Percentiles rank a stretch among this genome's conserved stretches.
These are phyloP conservation scores for Teratosphaeria gauchensis DNA, from an alignment of 2,329 filamentous ascomycete genomes.

Conservation along the genomic window DNA sequence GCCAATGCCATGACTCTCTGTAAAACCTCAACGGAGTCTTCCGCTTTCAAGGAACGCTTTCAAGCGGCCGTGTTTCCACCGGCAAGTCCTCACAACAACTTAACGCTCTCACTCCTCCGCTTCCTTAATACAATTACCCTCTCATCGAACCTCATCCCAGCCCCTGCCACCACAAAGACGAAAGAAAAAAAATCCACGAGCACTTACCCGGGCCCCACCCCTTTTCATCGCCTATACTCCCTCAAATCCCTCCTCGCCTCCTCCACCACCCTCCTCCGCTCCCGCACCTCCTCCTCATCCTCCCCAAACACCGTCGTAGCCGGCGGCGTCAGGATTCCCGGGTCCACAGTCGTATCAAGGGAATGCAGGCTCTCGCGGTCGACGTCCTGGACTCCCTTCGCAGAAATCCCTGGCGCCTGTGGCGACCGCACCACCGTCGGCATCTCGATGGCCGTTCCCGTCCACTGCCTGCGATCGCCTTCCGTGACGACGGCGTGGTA, in stretches of 20 bases:
- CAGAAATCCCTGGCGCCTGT: neutral
- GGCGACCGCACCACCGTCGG: neutral
- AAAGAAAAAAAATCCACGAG: too few relatives aligned
- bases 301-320: neutral
- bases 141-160: too few relatives aligned
- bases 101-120: too few relatives aligned
- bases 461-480: neutral
- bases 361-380: neutral
- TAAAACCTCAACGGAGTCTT: too few relatives aligned
- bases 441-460: neutral
- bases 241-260: neutral
- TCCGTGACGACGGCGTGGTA: neutral
- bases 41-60: too few relatives aligned
- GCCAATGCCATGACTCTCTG: too few relatives aligned
- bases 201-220: too few relatives aligned
- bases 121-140: too few relatives aligned
- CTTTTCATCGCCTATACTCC: neutral
- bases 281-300: neutral
- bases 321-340: neutral
- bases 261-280: neutral
- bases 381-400: neutral
- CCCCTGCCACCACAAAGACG: too few relatives aligned
- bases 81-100: too few relatives aligned
- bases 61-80: too few relatives aligned
- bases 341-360: neutral